Evolutionary conservation across 1,139 yeast species (phyloP).

Genomic region (Nakaseomyces delphensis): DNA sequence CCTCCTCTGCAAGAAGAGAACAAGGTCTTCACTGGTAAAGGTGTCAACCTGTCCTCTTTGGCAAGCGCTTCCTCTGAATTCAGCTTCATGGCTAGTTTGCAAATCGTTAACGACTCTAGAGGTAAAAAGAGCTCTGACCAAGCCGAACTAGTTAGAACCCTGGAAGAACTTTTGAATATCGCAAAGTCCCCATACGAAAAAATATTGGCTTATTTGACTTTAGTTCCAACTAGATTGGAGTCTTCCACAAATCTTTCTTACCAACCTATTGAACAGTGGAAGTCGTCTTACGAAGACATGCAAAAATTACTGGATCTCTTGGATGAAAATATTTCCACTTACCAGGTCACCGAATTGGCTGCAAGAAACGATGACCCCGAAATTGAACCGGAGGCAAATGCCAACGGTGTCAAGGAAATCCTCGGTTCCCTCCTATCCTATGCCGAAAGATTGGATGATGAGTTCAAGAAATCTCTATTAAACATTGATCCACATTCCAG

Average conservation of each 20-base stretch:
- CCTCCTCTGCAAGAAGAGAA: slow-evolving; percentile 20
- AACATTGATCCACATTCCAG: slow-evolving; percentile 90
- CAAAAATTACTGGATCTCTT: slow-evolving; percentile 55
- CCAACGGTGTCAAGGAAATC: slow-evolving; percentile 60
- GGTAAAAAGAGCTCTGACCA: slow-evolving; percentile 93
- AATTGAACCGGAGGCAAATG: slow-evolving; percentile 58
- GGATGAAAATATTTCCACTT: slow-evolving; percentile 49
- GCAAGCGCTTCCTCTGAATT: slow-evolving; percentile 33
- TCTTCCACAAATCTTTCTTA: slow-evolving; percentile 55
- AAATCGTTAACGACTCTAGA: slow-evolving; percentile 74
- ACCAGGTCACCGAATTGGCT: slow-evolving; percentile 74
- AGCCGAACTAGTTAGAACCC: slow-evolving; percentile 60
- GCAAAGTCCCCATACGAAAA: slow-evolving; percentile 61
- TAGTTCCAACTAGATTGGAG: slow-evolving; percentile 86
- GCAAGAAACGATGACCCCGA: slow-evolving; percentile 72
- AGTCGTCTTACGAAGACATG: slow-evolving; percentile 55
- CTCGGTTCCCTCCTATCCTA: slow-evolving; percentile 80
- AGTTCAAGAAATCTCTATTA: slow-evolving; percentile 79
- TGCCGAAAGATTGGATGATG: slow-evolving; percentile 92
- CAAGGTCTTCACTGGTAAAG: slow-evolving; percentile 25
- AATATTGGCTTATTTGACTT: slow-evolving; percentile 69
- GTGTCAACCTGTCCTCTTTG: slow-evolving; percentile 34
- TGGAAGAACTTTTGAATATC: slow-evolving; percentile 54
- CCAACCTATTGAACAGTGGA: slow-evolving; percentile 83
- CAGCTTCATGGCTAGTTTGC: slow-evolving; percentile 61